Evolutionary conservation across 192 early-diverging fungal species (phyloP).

Genomic region (Coemansia sp.): DNA sequence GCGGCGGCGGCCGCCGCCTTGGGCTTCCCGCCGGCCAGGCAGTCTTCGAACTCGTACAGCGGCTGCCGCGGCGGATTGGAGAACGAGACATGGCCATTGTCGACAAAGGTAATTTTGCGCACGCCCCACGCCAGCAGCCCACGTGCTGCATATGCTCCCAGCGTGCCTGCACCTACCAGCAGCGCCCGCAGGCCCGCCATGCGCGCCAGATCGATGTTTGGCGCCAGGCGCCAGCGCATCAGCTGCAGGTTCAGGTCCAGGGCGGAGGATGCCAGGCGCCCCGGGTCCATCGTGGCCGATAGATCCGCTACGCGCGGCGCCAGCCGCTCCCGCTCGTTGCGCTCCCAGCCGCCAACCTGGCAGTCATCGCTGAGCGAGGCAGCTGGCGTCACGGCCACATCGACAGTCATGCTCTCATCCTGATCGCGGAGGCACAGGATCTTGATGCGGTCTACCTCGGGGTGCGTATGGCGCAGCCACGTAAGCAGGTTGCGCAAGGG

Average conservation of each 20-base stretch:
- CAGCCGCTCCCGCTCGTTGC: conserved; percentile 68
- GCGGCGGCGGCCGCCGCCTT: conserved; percentile 87
- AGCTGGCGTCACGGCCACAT: conserved; percentile 18
- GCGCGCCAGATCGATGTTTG: conserved; percentile 72
- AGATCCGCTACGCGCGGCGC: conserved; percentile 79
- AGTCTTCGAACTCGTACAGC: conserved; percentile 85
- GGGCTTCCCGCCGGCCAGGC: conserved; percentile 73
- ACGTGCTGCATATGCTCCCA: conserved; percentile 90
- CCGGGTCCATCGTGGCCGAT: conserved; percentile 85
- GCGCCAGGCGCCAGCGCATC: conserved; percentile 94
- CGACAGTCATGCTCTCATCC: conserved; percentile 32
- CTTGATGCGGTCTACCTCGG: not conserved
- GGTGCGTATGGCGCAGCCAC: conserved; percentile 32
- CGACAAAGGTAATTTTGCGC: conserved; percentile 89
- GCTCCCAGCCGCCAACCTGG: conserved; percentile 85
- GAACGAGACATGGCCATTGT: conserved; percentile 84
- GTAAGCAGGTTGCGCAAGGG: conserved; percentile 85
- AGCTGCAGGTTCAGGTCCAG: conserved; percentile 93
- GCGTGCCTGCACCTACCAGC: conserved; percentile 88
- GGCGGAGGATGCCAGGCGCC: conserved; percentile 75
- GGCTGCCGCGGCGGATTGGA: conserved; percentile 97
- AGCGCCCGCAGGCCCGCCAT: conserved; percentile 73
- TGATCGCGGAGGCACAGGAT: conserved; percentile 43
- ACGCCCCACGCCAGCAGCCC: conserved; percentile 89
- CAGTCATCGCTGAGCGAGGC: conserved; percentile 1